Evolutionary conservation across 2,329 filamentous ascomycete species (phyloP).

Genomic region (Trichoderma sp.): DNA sequence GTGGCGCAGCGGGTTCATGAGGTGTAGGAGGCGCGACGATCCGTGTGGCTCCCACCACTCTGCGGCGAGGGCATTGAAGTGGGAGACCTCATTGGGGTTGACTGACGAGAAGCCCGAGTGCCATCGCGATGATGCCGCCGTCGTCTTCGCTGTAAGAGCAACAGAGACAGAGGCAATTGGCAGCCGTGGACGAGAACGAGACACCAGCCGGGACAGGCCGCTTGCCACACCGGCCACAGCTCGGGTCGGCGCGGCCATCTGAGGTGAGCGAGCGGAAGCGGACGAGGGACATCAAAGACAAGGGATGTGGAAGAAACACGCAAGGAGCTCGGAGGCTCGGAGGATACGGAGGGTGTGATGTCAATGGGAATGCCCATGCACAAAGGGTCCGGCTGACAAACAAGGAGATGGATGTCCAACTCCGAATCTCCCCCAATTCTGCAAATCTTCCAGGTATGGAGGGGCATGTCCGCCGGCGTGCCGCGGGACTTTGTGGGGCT

Average conservation of each 20-base stretch:
- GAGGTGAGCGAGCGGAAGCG: neutral
- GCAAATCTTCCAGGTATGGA: neutral
- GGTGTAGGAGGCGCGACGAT: slow-evolving; percentile 84
- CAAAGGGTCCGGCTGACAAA: slow-evolving; percentile 7
- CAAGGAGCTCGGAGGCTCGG: slow-evolving; percentile 3
- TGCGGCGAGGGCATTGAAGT: slow-evolving; percentile 90
- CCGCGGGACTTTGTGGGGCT: slow-evolving; percentile 6
- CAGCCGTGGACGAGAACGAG: neutral
- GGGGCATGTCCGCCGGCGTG: slow-evolving; percentile 4
- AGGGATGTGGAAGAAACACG: neutral
- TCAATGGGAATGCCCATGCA: neutral
- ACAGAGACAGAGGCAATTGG: neutral
- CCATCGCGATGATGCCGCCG: slow-evolving; percentile 10
- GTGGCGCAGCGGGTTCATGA: slow-evolving; percentile 97
- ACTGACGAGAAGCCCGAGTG: slow-evolving; percentile 61
- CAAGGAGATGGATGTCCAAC: neutral
- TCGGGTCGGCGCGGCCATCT: slow-evolving; percentile 22
- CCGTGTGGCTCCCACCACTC: slow-evolving; percentile 98
- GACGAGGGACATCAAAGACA: neutral
- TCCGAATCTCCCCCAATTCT: neutral
- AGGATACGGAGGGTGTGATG: neutral
- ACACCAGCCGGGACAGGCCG: slow-evolving; percentile 1
- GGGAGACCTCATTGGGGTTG: slow-evolving; percentile 83
- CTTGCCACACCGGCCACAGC: slow-evolving; percentile 1
- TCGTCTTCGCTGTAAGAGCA: neutral